A percentile compares a stretch with the other conserved stretches of the same genome.
These are phyloP conservation scores for Thelonectria rubi DNA, from an alignment of 2,329 filamentous ascomycete genomes.

Conservation along the genomic window DNA sequence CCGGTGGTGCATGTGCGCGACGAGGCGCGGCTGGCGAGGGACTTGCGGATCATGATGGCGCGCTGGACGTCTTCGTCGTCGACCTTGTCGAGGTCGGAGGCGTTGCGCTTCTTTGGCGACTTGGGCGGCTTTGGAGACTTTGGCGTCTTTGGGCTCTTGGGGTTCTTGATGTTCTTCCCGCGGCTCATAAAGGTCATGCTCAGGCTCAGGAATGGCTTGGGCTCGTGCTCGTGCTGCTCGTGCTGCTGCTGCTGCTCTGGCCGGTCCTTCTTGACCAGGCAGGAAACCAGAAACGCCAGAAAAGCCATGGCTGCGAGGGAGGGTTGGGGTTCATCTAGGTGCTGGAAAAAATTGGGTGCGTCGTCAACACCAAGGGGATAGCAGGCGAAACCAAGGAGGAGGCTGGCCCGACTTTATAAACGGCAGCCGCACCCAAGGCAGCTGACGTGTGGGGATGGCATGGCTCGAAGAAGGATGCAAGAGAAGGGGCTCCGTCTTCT, in stretches of 20 bases:
- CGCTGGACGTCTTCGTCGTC: constrained; percentile 51
- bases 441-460: constrained; percentile 16
- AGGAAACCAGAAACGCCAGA: constrained; percentile 37
- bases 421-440: constrained; percentile 1
- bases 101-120: too few species aligned
- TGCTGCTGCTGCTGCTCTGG: constrained; percentile 14
- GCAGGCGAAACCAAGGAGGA: constrained; percentile 1
- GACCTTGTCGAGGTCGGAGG: constrained; percentile 23
- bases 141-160: constrained; percentile 6
- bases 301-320: constrained; percentile 31
- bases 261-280: constrained; percentile 32
- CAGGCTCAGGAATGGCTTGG: constrained; percentile 17
- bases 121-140: too few species aligned
- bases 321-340: constrained; percentile 13
- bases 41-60: constrained; percentile 55
- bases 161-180: constrained; percentile 25
- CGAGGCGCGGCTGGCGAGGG: constrained; percentile 47
- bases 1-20: constrained; percentile 28
- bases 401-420: constrained; percentile 6
- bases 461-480: constrained; percentile 17
- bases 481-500: constrained; percentile 23
- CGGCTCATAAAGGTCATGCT: constrained; percentile 31
- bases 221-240: constrained; percentile 22
- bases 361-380: background rate
- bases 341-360: background rate